Percentiles rank a stretch among this genome's conserved stretches.
Conservation (phyloP, 768 basidiomycete genomes). For the Leccinum disarticulatum region DNA sequence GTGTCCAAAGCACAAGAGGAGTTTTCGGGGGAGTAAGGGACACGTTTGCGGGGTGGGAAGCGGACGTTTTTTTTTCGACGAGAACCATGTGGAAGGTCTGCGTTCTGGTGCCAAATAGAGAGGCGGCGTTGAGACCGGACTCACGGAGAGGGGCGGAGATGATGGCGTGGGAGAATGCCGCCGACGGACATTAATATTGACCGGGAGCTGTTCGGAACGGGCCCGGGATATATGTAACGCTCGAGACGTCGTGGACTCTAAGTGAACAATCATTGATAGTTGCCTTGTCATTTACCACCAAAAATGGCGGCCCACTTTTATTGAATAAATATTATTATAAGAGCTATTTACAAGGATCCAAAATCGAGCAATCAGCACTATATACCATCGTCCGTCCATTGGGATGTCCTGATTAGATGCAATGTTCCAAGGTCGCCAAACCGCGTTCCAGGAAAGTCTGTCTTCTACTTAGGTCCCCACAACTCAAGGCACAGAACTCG, state of each 20-base stretch:
- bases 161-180: too few relatives aligned
- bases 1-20: constrained; percentile 40
- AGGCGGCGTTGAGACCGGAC: constrained; percentile 44
- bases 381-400: not conserved
- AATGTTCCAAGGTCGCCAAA: not conserved
- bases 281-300: too few relatives aligned
- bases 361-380: not conserved
- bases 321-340: not conserved
- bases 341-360: not conserved
- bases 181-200: too few relatives aligned
- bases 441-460: not conserved
- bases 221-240: too few relatives aligned
- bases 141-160: constrained; percentile 41
- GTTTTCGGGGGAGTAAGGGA: constrained; percentile 47
- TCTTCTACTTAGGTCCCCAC: not conserved
- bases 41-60: constrained; percentile 85
- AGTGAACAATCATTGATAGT: too few relatives aligned
- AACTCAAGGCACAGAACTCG: not conserved
- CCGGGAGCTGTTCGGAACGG: too few relatives aligned
- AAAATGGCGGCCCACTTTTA: not conserved
- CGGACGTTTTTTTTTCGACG: constrained; percentile 86
- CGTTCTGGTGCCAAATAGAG: constrained; percentile 47
- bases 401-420: not conserved
- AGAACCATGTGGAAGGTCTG: constrained; percentile 78
- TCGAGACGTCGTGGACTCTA: too few relatives aligned